A percentile compares a stretch with the other conserved stretches of the same genome.
phyloP scores from a whole-genome alignment of 345 rosid species.

The Dovyalis caffra region DNA sequence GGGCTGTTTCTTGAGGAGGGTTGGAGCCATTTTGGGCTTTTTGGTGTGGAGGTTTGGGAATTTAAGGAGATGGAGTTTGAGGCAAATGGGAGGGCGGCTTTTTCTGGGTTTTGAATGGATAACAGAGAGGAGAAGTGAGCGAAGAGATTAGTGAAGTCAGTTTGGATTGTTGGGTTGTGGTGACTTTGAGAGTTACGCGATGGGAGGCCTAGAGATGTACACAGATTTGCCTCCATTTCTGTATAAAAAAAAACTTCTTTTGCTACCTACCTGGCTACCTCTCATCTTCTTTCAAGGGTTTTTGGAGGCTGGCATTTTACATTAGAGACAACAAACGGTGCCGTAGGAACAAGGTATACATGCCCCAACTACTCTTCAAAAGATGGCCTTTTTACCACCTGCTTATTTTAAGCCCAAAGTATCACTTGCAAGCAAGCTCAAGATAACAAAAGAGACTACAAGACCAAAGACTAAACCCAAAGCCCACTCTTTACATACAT shows the following conservation, averaged over 20 bases:
- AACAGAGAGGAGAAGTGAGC: conserved; percentile 15
- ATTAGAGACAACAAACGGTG: no score
- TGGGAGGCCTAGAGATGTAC: conserved; percentile 27
- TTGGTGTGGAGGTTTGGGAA: conserved; percentile 15
- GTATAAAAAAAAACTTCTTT: neutral
- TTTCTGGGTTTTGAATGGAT: neutral
- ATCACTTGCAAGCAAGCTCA: no score
- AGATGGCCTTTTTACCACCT: no score
- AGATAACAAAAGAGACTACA: neutral
- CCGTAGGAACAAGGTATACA: no score
- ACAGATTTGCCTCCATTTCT: conserved; percentile 30
- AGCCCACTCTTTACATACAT: neutral
- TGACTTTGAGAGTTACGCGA: conserved; percentile 7
- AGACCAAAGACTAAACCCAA: neutral
- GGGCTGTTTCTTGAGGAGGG: conserved; percentile 52
- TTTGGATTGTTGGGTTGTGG: neutral
- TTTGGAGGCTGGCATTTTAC: neutral
- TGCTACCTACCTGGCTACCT: neutral
- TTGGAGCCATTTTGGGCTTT: conserved; percentile 42
- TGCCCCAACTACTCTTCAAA: no score
- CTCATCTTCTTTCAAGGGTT: neutral
- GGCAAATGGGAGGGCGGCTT: conserved; percentile 38
- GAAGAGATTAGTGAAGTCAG: conserved; percentile 22
- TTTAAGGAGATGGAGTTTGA: conserved; percentile 39
- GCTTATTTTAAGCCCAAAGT: no score